Base-by-base conservation (phyloP, 1,284 basidiomycete genomes). In the Stygiomarasmius scandens region DNA sequence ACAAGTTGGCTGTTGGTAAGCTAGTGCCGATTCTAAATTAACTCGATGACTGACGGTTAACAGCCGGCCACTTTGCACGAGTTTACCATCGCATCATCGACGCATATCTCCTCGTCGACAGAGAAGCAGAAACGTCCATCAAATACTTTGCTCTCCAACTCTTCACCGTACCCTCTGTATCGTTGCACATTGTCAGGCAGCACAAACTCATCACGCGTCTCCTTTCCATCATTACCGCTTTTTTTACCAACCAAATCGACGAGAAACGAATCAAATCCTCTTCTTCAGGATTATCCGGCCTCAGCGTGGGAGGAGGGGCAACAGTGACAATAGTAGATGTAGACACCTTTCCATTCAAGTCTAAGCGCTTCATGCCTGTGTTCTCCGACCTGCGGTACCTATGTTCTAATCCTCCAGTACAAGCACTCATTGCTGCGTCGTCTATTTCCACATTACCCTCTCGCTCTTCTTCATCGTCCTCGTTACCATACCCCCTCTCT, bases 101-200 rank as follows among this genome's bases (percentile, higher is more conserved):
- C 66, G 85, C 92, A 3, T 97, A 95, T 72, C 85, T 98, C 9
- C 85, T 96, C 45, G 86, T 92, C 22, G 96, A 98, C 66, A 83
- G 95, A 23, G 95, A 98, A 70, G 89, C 91, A 1, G 96, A 98
- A 71, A 93, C 92, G 2, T 92, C 93, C 16, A 92, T 96, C 73
- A 93, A 95, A 68, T 94, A 93, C 64, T 92, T 96, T 64, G 90
- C 93, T 27, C 83, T 95, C 16, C 92, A 96, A 66, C 81, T 97
- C 32, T 95, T 96, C 74, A 95, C 94, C 0, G 88, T 94, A 2
- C 94, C 94, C 0, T 89, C 89, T 0, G 86, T 95, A 52, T 90
- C 92, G 0, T 79, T 83, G 9, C 87, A 94, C 62, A 86, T 96
- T 49, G 87, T 90, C 41, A 80, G 82, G n/a, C 80, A 87, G 64